phyloP scores from a whole-genome alignment of 129 eudicot genomes.

The Chrysanthemum lavandulifolium region DNA sequence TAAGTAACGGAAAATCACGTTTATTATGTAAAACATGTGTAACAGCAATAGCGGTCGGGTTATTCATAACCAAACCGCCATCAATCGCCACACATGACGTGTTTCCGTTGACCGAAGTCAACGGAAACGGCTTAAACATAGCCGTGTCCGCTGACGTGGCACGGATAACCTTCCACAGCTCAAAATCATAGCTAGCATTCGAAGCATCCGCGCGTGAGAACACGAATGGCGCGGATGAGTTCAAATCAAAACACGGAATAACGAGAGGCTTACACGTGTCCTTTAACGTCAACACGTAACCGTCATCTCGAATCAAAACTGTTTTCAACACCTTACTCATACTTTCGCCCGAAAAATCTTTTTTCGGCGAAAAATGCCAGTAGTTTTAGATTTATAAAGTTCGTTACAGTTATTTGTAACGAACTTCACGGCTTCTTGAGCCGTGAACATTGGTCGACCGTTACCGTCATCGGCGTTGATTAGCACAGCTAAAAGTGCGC shows the following conservation, averaged over 20 bases:
- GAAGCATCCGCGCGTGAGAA: slow-evolving; percentile 94
- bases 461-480: slow-evolving; percentile 71
- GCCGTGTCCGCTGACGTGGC: slow-evolving; percentile 83
- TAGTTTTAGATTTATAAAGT: slow-evolving; percentile 37
- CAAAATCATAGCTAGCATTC: slow-evolving; percentile 73
- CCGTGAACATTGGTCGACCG: slow-evolving; percentile 71
- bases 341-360: slow-evolving; percentile 46
- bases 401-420: slow-evolving; percentile 28
- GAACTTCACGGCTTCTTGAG: slow-evolving; percentile 54
- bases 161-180: slow-evolving; percentile 85
- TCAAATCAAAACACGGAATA: slow-evolving; percentile 79
- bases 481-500: slow-evolving; percentile 72
- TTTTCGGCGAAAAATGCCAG: slow-evolving; percentile 46
- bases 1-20: slow-evolving; percentile 73
- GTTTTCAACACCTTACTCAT: slow-evolving; percentile 53
- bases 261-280: slow-evolving; percentile 93
- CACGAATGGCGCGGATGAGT: slow-evolving; percentile 88
- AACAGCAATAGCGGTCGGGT: slow-evolving; percentile 80
- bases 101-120: slow-evolving; percentile 60
- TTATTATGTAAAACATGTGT: slow-evolving; percentile 87
- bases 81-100: slow-evolving; percentile 69
- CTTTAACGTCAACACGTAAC: slow-evolving; percentile 58
- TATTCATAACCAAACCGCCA: slow-evolving; percentile 92
- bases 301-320: slow-evolving; percentile 55
- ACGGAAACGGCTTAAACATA: slow-evolving; percentile 61